phyloP scores from a whole-genome alignment of 371 early-diverging fungal genomes.

The Rhizopus stolonifer region DNA sequence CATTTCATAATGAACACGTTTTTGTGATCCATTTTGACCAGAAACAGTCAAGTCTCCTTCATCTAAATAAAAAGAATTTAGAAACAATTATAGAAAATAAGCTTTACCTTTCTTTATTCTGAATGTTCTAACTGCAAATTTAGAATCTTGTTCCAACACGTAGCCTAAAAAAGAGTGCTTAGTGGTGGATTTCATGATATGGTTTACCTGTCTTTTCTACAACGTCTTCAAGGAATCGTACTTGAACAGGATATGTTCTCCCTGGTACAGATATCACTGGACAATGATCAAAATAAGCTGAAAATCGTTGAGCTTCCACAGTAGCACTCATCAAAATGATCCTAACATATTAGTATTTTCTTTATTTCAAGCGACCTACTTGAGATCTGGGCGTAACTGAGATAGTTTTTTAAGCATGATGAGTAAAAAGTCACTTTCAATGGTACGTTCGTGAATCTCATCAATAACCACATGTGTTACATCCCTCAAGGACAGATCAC shows the following conservation, averaged over 20 bases:
- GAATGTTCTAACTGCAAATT: constrained; percentile 37
- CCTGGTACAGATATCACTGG: constrained; percentile 79
- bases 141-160: constrained; percentile 59
- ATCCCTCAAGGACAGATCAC: constrained; percentile 58
- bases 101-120: constrained; percentile 6
- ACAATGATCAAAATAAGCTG: constrained; percentile 64
- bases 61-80: constrained; percentile 8
- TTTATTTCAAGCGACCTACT: constrained; percentile 40
- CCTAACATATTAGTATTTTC: constrained; percentile 10
- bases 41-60: constrained; percentile 29
- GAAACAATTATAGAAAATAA: not conserved
- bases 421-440: constrained; percentile 83
- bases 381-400: constrained; percentile 53
- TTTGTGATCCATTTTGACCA: constrained; percentile 33
- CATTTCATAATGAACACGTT: constrained; percentile 52
- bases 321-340: constrained; percentile 88
- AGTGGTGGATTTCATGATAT: not conserved
- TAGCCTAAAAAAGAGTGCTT: no score
- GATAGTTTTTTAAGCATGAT: constrained; percentile 59
- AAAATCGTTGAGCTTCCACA: constrained; percentile 65
- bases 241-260: constrained; percentile 77
- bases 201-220: constrained; percentile 48
- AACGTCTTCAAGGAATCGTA: constrained; percentile 75
- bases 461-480: constrained; percentile 80
- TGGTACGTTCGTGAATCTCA: constrained; percentile 84